phyloP scores from a whole-genome alignment of 768 basidiomycete genomes.

The Boletellus emodensis region DNA sequence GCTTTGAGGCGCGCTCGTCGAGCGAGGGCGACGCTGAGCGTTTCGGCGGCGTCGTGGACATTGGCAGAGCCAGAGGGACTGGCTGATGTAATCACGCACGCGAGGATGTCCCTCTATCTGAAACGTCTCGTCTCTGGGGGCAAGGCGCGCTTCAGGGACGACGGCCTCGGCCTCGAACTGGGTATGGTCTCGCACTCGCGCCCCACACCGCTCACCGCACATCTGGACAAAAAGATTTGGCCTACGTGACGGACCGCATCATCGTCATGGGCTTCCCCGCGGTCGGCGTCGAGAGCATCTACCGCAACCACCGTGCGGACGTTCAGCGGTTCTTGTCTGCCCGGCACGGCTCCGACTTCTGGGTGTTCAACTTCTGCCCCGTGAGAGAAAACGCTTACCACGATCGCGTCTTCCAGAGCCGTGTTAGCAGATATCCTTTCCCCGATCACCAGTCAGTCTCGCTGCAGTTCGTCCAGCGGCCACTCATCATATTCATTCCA shows the following conservation, averaged over 20 bases:
- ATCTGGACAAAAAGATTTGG: slow-evolving; percentile 42
- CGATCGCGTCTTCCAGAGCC: slow-evolving; percentile 58
- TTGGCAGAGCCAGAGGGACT: not conserved
- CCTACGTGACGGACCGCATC: slow-evolving; percentile 68
- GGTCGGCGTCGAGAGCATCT: slow-evolving; percentile 69
- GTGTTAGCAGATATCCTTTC: slow-evolving; percentile 83
- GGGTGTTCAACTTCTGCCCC: slow-evolving; percentile 90
- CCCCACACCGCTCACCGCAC: slow-evolving; percentile 4
- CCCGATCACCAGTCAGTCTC: slow-evolving; percentile 87
- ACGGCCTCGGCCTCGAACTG: slow-evolving; percentile 62
- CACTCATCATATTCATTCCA: not conserved
- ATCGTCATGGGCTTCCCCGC: slow-evolving; percentile 88
- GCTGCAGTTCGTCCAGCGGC: slow-evolving; percentile 36
- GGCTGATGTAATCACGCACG: slow-evolving; percentile 19
- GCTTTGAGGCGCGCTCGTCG: slow-evolving; percentile 49
- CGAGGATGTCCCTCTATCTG: slow-evolving; percentile 57
- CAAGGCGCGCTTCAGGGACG: slow-evolving; percentile 75
- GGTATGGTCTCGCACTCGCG: slow-evolving; percentile 37
- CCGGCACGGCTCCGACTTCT: slow-evolving; percentile 71
- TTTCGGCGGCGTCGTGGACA: slow-evolving; percentile 36
- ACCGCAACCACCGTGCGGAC: slow-evolving; percentile 75
- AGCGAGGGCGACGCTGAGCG: slow-evolving; percentile 57
- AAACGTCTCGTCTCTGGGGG: slow-evolving; percentile 76
- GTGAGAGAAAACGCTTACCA: slow-evolving; percentile 77
- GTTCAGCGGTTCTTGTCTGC: slow-evolving; percentile 71